Evolutionary conservation across 2,329 filamentous ascomycete genomes (phyloP), one percentile per base, ranked within the genome.

Genomic region (Macrophomina pseudophaseolina): DNA sequence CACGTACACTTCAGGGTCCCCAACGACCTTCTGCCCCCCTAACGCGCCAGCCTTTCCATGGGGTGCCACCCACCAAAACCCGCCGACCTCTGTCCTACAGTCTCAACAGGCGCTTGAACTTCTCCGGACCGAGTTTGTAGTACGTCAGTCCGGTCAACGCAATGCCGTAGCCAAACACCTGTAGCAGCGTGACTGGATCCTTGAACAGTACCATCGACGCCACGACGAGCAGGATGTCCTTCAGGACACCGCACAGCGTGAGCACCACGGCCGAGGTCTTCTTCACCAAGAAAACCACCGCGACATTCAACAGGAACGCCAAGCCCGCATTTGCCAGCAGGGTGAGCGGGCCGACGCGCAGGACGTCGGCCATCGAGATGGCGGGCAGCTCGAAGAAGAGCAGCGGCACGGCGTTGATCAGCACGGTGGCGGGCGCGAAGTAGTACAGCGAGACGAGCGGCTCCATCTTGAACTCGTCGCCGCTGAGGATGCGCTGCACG

Each of bases 381-480:
- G 81, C 84, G 71, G 91, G 91, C 2, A 93, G 79, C 80, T 95
- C 92, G 82, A 89, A 89, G 75, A 81, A 35, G 94, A 81, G 65
- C 91, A 90, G 56, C 86, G 12, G 87, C 75, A 72, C 89, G 12
- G 30, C 87, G 83, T 95, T 95, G 88, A 95, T 93, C 76, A 87
- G 81, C 53, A 92, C 92, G 80, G 92, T 95, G 66, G 93, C 88
- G 14, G 92, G 92, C 2, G 92, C 92, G 74, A 94, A 95, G 85
- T 95, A 95, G 86, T 95, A 95, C 12, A 95, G 87, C 35, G 92
- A 95, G 64, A 95, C 92, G 30, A 95, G 84, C 18, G 92, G 92
- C 78, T 95, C 92, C 92, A 95, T 95, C 87, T 94, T 94, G 87
- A 90, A 94, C 81, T 94, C 91, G 62, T 90, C 85, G 46, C 90